phyloP scores from a whole-genome alignment of 768 basidiomycete genomes.

The Pisolithus tinctorius region DNA sequence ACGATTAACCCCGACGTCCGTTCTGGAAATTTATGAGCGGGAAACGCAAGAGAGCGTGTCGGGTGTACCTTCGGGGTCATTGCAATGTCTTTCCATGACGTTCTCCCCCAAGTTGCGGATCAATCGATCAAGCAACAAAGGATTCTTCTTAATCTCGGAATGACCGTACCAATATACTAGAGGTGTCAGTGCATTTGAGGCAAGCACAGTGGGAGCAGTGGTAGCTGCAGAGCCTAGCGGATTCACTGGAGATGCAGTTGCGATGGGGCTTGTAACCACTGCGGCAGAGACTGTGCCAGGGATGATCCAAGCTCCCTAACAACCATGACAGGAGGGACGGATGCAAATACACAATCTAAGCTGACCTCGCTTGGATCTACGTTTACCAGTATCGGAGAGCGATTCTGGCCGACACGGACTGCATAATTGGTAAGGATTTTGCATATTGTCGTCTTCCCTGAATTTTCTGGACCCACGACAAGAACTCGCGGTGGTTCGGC shows the following conservation, averaged over 20 bases:
- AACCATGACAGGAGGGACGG: not conserved
- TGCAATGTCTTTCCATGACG: slow-evolving; percentile 58
- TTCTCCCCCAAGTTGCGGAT: slow-evolving; percentile 73
- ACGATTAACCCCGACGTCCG: slow-evolving; percentile 75
- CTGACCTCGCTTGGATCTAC: slow-evolving; percentile 78
- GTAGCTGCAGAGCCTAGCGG: slow-evolving; percentile 74
- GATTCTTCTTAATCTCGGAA: slow-evolving; percentile 62
- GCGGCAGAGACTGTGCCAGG: slow-evolving; percentile 78
- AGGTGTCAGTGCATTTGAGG: slow-evolving; percentile 74
- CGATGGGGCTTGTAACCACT: slow-evolving; percentile 58
- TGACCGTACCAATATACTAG: slow-evolving; percentile 83
- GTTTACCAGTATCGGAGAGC: slow-evolving; percentile 76
- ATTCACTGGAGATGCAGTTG: slow-evolving; percentile 71
- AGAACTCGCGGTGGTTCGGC: slow-evolving; percentile 75
- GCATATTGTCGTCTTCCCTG: slow-evolving; percentile 87
- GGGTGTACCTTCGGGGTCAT: slow-evolving; percentile 56
- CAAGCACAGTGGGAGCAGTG: slow-evolving; percentile 67
- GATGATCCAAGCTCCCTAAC: slow-evolving; percentile 73
- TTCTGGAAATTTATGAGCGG: slow-evolving; percentile 33
- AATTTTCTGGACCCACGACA: slow-evolving; percentile 85
- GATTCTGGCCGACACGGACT: slow-evolving; percentile 67
- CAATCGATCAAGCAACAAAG: slow-evolving; percentile 69
- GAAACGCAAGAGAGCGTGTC: not conserved
- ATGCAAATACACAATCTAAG: slow-evolving; percentile 3
- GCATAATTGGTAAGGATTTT: slow-evolving; percentile 90